Conservation (phyloP, 306 rosid species). For the Boehmeria nivea region DNA sequence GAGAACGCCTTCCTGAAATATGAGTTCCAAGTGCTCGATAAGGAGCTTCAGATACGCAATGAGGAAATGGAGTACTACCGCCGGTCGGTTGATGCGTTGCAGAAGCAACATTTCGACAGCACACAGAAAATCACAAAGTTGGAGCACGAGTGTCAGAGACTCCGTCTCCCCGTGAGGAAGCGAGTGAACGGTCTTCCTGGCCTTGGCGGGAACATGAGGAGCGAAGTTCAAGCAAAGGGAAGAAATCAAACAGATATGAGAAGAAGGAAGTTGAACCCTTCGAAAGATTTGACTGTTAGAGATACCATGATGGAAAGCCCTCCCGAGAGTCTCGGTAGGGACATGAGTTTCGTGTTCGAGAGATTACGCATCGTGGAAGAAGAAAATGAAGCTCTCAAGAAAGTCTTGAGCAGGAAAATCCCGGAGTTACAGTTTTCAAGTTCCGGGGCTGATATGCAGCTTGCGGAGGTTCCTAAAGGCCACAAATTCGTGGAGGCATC, state of each 20-base stretch:
- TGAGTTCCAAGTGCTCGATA: slow-evolving; percentile 68
- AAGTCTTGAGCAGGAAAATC: slow-evolving; percentile 39
- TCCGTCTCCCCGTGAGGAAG: slow-evolving; percentile 38
- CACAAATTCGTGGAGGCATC: slow-evolving; percentile 40
- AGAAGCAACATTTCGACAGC: slow-evolving; percentile 46
- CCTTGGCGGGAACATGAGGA: slow-evolving; percentile 27
- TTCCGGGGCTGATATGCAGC: slow-evolving; percentile 48
- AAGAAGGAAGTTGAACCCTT: slow-evolving; percentile 44
- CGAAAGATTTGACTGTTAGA: slow-evolving; percentile 37
- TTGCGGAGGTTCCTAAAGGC: slow-evolving; percentile 36
- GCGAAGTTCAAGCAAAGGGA: slow-evolving; percentile 33
- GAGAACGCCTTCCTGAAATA: slow-evolving; percentile 75
- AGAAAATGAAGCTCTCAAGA: slow-evolving; percentile 65
- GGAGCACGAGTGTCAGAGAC: slow-evolving; percentile 74
- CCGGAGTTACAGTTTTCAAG: slow-evolving; percentile 52
- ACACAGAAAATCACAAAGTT: slow-evolving; percentile 45
- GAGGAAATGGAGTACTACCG: slow-evolving; percentile 62
- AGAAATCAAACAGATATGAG: slow-evolving; percentile 35
- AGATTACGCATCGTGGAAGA: slow-evolving; percentile 54
- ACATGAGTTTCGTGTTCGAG: slow-evolving; percentile 40
- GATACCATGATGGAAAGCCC: slow-evolving; percentile 30
- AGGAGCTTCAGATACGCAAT: slow-evolving; percentile 61
- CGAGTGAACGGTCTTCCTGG: slow-evolving; percentile 33
- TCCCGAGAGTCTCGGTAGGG: slow-evolving; percentile 33
- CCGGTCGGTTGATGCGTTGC: slow-evolving; percentile 49